Evolutionary conservation across 495 filamentous ascomycete genomes (phyloP), one percentile per base, ranked within the genome.

Genomic region (Clavariopsis aquatica): DNA sequence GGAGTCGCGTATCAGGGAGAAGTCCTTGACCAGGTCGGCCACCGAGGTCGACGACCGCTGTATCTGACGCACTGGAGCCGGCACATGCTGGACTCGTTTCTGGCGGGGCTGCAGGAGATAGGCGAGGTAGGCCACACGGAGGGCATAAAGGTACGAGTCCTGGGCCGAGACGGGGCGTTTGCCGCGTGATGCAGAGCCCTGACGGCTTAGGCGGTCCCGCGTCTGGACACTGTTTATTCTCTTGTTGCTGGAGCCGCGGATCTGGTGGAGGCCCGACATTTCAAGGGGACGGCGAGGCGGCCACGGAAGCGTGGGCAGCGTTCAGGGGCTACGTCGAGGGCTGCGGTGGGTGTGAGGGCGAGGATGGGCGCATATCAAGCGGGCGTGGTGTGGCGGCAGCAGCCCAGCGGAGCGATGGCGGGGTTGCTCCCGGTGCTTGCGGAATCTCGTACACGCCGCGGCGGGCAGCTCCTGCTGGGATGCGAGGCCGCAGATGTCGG

Each of bases 91-190:
- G 68, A 89, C 87, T 71, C 92, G 84, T 75, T 92, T 92, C 66
- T 89, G 83, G 68, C 92, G 88, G 65, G 95, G 94, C 70, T 96
- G 89, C 53, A 99, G 86, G 27, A 98, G 87, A 76, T 99, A 93
- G 78, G 90, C 80, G 29, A 99, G 88, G 76, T 92, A 97, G 68
- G 95, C 92, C 69, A 91, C 87, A 54, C 95, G 89, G 54, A 99
- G 86, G 65, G 92, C 91, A 74, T 88, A 96, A 41, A 85, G 88
- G 78, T 92, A 96, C 74, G 90, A 92, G 77, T 96, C 90, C 66
- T 91, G 81, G 63, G 81, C 76, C 66, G 76, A 82, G 52, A 87
- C 75, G 27, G 77, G 75, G 27, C 79, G 80, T 60, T 80, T 80
- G 20, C 64, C 22, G 59, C 77, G 76, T 45, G 78, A 76, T 66